Base-by-base conservation (phyloP, 75 land plant species). In the Picea sitchensis region DNA sequence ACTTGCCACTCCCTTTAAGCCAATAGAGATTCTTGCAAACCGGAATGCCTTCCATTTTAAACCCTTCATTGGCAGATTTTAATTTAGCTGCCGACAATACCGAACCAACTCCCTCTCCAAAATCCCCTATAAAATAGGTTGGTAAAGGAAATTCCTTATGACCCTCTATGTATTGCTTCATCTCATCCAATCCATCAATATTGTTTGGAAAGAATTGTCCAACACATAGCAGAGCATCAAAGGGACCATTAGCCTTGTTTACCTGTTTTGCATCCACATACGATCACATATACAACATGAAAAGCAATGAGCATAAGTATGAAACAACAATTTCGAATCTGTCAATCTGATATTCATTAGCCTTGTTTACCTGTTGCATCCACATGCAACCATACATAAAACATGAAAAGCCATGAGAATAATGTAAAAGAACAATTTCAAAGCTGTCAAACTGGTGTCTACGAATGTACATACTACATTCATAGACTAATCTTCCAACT, bases 111-210 rank as follows among this genome's bases (percentile, higher is more conserved):
- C 90, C 91, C 65, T 81, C 83, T 56, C 99, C 99, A 77, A 90
- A 98, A 41, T 92, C 95, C 36, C 99, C 99, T 54, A 87, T 89
- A 78, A 98, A 98, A 78, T 93, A 98, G 7, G 98, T 98, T n/a
- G 98, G 93, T 23, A 98, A 68, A 3, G 99, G 98, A 32, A 98
- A 76, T 14, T 84, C 44, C 41, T 84, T 64, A n/a, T 84, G 84
- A 54, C 92, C 96, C 31, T 84, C 88, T 23, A 91, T 65, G 79
- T 89, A 93, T 15, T 84, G 82, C 76, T 77, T 57, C 79, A 95
- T 74, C 79, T 89, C 96, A 3, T 82, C 90, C 44, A 93, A 80
- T 57, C 36, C 83, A 20, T 87, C 87, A 58, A 86, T 75, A 20
- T 86, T 81, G 44, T 83, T 86, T 9, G 98, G 96, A 82, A 98